Evolutionary conservation across 495 filamentous ascomycete genomes (phyloP), one percentile per base, ranked within the genome.

Genomic region (Podospora anserina): DNA sequence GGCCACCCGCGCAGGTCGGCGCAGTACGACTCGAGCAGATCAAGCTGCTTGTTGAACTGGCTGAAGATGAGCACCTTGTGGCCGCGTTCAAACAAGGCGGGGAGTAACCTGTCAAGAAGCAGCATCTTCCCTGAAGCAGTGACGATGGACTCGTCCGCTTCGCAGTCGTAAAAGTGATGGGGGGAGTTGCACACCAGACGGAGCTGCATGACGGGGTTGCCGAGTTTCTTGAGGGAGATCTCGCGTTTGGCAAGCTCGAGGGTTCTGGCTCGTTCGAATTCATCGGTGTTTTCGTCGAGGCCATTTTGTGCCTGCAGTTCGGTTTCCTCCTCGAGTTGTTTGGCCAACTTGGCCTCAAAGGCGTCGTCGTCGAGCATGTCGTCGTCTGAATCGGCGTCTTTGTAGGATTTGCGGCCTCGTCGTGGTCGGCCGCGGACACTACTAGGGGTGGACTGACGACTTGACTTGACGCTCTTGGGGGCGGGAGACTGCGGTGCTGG

Each of bases 51-150:
- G 64, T 94, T 95, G 81, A 99, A 99, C 74, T 99, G 95, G 0
- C 91, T 94, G 82, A 99, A 99, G 72, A 99, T 92, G 67, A 99
- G 87, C 49, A 97, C 88, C 75, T 97, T 97, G 78, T 97, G 94
- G 39, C 87, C 89, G 49, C 87, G 85, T 5, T 82, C 70, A 63
- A 99, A 88, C 5, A 99, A 84, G 39, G 84, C 84, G 0, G 93
- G 89, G 0, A 98, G 85, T 0, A 99, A 83, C 1, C 92, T 87
- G 76, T 98, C 95, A 0, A 99, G 87, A 3, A 99, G 85, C 9
- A 96, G 87, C 93, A 98, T 97, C 78, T 98, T 99, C 13, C 94
- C 95, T 0, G 93, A 96, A 2, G 89, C 86, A 0, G 90, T 93
- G 64, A 97, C 87, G 15, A 98, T 85, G 34, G 83, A 88, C 73